These are phyloP conservation scores for Helianthus annuus DNA, from an alignment of 129 eudicot species.

Conservation along the genomic window DNA sequence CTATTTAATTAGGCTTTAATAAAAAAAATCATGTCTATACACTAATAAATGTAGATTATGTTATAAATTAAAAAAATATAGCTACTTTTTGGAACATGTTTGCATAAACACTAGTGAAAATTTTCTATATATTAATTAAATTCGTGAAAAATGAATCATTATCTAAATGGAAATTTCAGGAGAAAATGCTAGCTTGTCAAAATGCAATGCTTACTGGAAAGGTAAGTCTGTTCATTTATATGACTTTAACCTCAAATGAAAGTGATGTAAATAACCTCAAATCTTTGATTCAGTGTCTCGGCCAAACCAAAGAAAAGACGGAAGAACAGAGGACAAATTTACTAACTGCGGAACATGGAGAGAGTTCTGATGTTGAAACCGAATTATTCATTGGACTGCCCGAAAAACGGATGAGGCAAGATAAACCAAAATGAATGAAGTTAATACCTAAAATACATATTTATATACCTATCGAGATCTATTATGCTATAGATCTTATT, in stretches of 20 bases:
- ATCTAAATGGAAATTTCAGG: conserved; percentile 44
- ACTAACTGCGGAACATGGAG: conserved; percentile 47
- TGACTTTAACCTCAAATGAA: not conserved
- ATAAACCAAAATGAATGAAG: conserved; percentile 9
- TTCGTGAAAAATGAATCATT: not conserved
- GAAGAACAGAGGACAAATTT: conserved; percentile 35
- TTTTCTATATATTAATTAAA: not conserved
- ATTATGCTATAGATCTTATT: conserved; percentile 10
- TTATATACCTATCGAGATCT: conserved; percentile 7
- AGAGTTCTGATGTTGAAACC: conserved; percentile 83
- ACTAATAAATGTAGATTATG: no score
- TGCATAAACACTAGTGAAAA: not conserved
- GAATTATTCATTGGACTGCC: conserved; percentile 53
- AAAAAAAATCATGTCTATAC: no score
- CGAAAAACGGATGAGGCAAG: conserved; percentile 27
- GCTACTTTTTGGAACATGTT: not conserved
- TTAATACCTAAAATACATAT: not conserved
- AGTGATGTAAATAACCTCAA: conserved; percentile 1
- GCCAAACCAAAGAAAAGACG: conserved; percentile 35
- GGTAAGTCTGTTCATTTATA: conserved; percentile 38
- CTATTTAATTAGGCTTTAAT: no score
- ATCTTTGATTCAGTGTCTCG: conserved; percentile 44
- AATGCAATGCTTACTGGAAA: conserved; percentile 62
- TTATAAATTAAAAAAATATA: not conserved
- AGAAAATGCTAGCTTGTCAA: conserved; percentile 60